Evolutionary conservation across 1,284 basidiomycete species (phyloP), one percentile per base, ranked within the genome.

Genomic region (Sporisorium graminicola): DNA sequence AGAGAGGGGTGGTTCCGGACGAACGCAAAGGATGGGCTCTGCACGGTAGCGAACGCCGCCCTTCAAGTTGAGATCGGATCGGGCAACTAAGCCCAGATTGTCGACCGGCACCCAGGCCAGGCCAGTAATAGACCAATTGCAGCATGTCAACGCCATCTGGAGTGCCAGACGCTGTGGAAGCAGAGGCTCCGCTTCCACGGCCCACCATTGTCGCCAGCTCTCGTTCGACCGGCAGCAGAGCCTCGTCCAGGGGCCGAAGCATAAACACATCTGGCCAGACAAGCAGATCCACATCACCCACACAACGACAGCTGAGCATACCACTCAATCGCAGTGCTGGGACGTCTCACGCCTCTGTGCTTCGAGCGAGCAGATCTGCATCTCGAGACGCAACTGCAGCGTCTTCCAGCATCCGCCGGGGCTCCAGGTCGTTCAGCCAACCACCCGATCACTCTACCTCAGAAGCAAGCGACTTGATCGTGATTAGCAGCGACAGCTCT

Each of bases 401-500:
- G 13, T 49, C 66, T 1, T 14, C 55, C 29, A 57, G 27, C 50
- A n/a, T 16, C 20, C 50, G 49, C 22, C 49, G n/a, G 18, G 35
- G 7, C 18, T 16, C 43, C 3, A 27, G 20, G 12, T 54, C 56
- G 12, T 6, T 13, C 29, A 35, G 27, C 8, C 43, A 20, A 26
- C 1, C 47, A 5, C 35, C 12, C 20, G 20, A 9, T 7, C 47
- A 22, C 20, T 47, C 33, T 12, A n/a, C 52, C 7, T 16, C 16
- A 14, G 26, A 63, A 20, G 12, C 47, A 24, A 49, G 44, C 53
- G 43, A 64, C 22, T 47, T 71, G 13, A 58, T 76, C 50, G 74
- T 68, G 29, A 63, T 76, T 24, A 76, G 68, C 49, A 76, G 74
- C 51, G 74, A 76, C 26, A 75, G 72, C 50, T 65, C 63, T 5